Conservation (phyloP, 352 stramenopile species). For the Thraustotheca clavata region DNA sequence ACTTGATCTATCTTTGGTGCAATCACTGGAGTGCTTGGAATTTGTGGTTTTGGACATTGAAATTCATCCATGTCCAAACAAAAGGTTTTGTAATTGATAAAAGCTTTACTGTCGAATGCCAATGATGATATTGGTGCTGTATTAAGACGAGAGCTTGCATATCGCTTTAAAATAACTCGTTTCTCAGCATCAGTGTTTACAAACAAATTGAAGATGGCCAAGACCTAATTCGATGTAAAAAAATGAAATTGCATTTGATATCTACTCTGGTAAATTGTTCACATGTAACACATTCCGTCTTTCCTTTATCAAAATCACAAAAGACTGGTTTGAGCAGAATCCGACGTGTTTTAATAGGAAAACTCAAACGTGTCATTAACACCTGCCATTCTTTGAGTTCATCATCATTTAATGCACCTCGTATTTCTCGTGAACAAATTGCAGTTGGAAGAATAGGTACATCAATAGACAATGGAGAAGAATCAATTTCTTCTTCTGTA, state of each 20-base stretch:
- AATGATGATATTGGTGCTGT: neutral
- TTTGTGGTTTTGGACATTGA: neutral
- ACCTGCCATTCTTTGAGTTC: slow-evolving; percentile 36
- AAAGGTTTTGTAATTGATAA: slow-evolving; percentile 80
- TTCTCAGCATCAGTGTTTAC: slow-evolving; percentile 40
- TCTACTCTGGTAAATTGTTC: slow-evolving; percentile 72
- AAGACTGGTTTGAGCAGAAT: slow-evolving; percentile 73
- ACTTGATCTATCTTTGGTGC: slow-evolving; percentile 9
- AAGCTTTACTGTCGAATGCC: slow-evolving; percentile 44
- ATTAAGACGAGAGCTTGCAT: slow-evolving; percentile 37
- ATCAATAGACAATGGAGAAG: slow-evolving; percentile 24
- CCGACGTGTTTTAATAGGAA: slow-evolving; percentile 45
- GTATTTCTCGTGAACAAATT: slow-evolving; percentile 56
- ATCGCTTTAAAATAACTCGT: slow-evolving; percentile 53
- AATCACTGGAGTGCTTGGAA: neutral
- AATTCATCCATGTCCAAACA: slow-evolving; percentile 58
- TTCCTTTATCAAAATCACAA: slow-evolving; percentile 72
- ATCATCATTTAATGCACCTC: slow-evolving; percentile 39
- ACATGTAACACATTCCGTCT: slow-evolving; percentile 64
- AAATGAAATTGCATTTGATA: neutral
- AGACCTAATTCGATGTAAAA: slow-evolving; percentile 18
- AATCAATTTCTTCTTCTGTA: slow-evolving; percentile 55
- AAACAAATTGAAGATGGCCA: slow-evolving; percentile 68
- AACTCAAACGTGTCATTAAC: slow-evolving; percentile 57
- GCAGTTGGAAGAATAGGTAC: slow-evolving; percentile 25